Evolutionary conservation across 2,329 filamentous ascomycete species (phyloP), one percentile per base, ranked within the genome.

Genomic region (Fusarium kyushuense): DNA sequence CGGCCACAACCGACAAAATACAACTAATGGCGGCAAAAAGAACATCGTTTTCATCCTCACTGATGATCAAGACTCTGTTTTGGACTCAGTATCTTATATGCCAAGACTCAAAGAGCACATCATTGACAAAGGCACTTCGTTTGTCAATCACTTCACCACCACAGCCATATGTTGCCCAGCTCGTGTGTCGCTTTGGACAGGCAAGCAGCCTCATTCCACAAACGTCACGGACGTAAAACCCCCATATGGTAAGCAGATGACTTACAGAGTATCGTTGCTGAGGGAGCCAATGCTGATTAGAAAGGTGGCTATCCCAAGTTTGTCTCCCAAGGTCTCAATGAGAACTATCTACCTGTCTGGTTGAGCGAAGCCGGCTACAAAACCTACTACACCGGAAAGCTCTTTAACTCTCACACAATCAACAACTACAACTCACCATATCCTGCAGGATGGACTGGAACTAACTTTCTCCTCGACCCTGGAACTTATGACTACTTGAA

Each of bases 321-420:
- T 57, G 79, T 92, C 16, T 79, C 80, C 5, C 82, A 90, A 53
- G 90, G 90, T 1, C 83, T 87, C 62, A 91, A 92, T 59, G 84
- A 89, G 2, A 84, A 89, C 35, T 92, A 90, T 63, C 82, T 93
- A 0, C 90, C 90, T 0, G 75, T 92, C 0, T 93, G 90, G 90
- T 77, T 93, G n/a, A 88, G 92, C 67, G 76, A 85, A 6, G 86
- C 85, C 0, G 90, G 89, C 0, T 92, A 92, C 73, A 86, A 87
- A 67, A 92, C 90, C 0, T 92, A 91, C 72, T 93, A 92, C 70
- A 87, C 86, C 0, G 91, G 89, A n/a, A 93, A 93, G 73, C 80
- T 92, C 6, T 90, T 90, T 78, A 93, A 93, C 67, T 81, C 84
- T 0, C 89, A 92, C 52, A 86, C 80, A 0, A 80, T 86, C 3